Conservation (phyloP, 2,329 filamentous ascomycete genomes). For the Fusarium scirpi region DNA sequence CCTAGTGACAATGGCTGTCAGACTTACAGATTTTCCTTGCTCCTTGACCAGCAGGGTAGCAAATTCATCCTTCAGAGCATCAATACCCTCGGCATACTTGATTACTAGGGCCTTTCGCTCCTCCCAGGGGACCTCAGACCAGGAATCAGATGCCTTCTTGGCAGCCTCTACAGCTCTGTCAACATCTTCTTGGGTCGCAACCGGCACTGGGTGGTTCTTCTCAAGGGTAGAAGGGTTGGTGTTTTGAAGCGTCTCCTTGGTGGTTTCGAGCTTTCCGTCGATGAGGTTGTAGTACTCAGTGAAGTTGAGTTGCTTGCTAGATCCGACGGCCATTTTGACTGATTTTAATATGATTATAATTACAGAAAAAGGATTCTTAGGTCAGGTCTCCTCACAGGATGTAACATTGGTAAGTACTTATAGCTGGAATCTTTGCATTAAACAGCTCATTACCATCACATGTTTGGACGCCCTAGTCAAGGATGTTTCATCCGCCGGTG, state of each 20-base stretch:
- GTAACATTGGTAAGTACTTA: neutral
- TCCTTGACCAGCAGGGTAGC: neutral
- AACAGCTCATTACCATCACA: neutral
- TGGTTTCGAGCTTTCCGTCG: neutral
- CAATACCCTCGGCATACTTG: neutral
- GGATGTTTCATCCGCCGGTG: neutral
- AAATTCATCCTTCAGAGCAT: neutral
- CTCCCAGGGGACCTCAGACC: neutral
- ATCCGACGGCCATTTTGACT: neutral
- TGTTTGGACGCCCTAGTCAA: neutral
- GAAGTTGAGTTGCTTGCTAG: neutral
- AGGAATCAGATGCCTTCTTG: neutral
- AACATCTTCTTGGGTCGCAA: neutral
- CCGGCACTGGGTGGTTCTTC: neutral
- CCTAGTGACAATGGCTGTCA: neutral
- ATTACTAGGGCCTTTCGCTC: neutral
- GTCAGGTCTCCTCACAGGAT: neutral
- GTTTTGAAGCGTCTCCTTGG: neutral
- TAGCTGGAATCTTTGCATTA: neutral
- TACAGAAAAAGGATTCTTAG: neutral
- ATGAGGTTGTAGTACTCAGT: neutral
- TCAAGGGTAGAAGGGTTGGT: neutral
- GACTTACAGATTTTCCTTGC: neutral
- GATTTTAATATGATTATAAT: neutral
- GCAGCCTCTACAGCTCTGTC: neutral